A percentile compares a stretch with the other conserved stretches of the same genome.
Evolutionary conservation across 345 rosid genomes (phyloP).

Genomic region (Camelina neglecta): DNA sequence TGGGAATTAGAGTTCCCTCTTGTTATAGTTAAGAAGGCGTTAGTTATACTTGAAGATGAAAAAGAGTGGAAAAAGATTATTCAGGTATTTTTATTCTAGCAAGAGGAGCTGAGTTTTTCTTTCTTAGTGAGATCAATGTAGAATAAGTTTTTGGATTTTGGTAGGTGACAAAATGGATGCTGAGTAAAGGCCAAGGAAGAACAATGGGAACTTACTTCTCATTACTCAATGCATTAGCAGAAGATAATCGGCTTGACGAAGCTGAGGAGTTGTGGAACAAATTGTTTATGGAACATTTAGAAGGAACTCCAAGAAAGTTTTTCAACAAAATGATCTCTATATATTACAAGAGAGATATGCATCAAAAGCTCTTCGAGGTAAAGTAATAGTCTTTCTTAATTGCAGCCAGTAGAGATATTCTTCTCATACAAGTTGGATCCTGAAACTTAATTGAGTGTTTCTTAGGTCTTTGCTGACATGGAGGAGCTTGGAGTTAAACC

Average conservation of each 20-base stretch:
- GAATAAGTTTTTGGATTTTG: constrained; percentile 13
- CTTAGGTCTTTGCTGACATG: constrained; percentile 95
- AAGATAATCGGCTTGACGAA: constrained; percentile 88
- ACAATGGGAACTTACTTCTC: constrained; percentile 88
- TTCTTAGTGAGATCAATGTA: not conserved
- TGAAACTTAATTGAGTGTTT: constrained; percentile 6
- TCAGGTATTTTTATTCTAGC: constrained; percentile 51
- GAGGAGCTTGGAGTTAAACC: constrained; percentile 93
- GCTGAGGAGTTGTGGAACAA: constrained; percentile 88
- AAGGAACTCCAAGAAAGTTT: constrained; percentile 76
- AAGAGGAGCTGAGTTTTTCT: not conserved
- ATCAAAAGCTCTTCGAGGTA: constrained; percentile 89
- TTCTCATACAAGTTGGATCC: not conserved
- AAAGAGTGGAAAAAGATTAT: constrained; percentile 93
- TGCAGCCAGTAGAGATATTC: not conserved
- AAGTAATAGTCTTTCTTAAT: not conserved
- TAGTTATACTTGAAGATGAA: constrained; percentile 71
- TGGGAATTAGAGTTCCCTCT: constrained; percentile 97
- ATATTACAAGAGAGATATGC: constrained; percentile 78
- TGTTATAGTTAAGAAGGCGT: constrained; percentile 87
- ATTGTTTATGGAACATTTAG: constrained; percentile 65
- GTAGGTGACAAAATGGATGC: constrained; percentile 93
- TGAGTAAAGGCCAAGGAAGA: constrained; percentile 96
- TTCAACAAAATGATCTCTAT: constrained; percentile 77
- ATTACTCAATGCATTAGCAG: constrained; percentile 76